A percentile compares a stretch with the other conserved stretches of the same genome.
Evolutionary conservation across 2,329 filamentous ascomycete species (phyloP).

Genomic region (Kalmusia sp.): DNA sequence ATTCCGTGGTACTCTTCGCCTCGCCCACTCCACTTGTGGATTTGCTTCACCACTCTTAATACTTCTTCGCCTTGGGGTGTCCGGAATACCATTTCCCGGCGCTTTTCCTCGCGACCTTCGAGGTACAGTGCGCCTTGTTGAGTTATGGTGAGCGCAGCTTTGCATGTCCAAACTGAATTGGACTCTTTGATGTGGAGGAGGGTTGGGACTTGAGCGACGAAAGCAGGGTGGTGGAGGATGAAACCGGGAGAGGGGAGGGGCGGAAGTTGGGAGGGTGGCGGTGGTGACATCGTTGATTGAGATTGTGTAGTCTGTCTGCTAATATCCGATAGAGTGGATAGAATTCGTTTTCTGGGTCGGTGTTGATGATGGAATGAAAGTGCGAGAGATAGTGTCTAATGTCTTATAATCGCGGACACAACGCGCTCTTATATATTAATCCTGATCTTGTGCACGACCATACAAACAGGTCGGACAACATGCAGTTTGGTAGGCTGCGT

Average conservation of each 20-base stretch:
- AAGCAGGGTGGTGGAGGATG: slow-evolving; percentile 18
- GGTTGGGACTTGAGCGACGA: slow-evolving; percentile 18
- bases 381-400: neutral
- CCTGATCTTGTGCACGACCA: neutral
- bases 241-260: slow-evolving; percentile 25
- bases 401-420: neutral
- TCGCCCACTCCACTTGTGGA: slow-evolving; percentile 13
- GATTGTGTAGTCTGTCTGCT: no score
- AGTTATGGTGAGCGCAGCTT: slow-evolving; percentile 14
- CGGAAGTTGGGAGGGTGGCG: neutral
- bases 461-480: neutral
- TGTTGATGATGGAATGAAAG: neutral
- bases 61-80: slow-evolving; percentile 20
- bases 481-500: neutral
- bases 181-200: slow-evolving; percentile 22
- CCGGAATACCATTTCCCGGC: slow-evolving; percentile 18
- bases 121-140: slow-evolving; percentile 17
- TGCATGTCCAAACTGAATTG: slow-evolving; percentile 5
- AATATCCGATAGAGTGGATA: no score
- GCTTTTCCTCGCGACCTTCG: slow-evolving; percentile 17
- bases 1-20: slow-evolving; percentile 22
- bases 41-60: slow-evolving; percentile 21
- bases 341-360: neutral
- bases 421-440: neutral
- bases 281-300: neutral